Base-by-base conservation (phyloP, 768 basidiomycete genomes). In the Suillus placidus region DNA sequence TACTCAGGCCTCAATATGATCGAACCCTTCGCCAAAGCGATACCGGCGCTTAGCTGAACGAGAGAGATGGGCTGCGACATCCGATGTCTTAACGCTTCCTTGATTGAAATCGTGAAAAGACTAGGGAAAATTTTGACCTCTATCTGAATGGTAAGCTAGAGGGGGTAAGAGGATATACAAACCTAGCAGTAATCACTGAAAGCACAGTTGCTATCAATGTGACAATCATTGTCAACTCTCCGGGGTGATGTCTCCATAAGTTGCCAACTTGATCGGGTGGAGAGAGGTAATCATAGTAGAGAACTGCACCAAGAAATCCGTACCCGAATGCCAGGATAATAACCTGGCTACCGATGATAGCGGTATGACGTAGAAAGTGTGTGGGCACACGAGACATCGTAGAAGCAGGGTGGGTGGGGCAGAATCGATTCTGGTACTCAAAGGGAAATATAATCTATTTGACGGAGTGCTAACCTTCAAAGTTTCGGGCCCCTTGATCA, bases 21-120 rank as follows among this genome's bases (percentile, higher is more conserved):
- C 2, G 62, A 51, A 2, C 57, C 42, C 54, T 63, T 64, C 2
- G 62, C 42, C 14, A 69, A 45, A 10, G 67, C 63, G n/a, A 71
- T 56, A 6, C 64, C 66, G 4, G 64, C 38, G 13, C 56, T 67
- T 8, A 71, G 65, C 9, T 63, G 3, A 6, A 71, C 45, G 49
- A 71, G 42, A 14, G 70, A 63, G 49, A 64, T 71, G 1, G 70
- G 26, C 2, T 32, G 40, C 10, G 49, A 65, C 66, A 71, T 66
- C 5, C 65, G 60, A 26, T 69, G 63, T 14, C 66, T 66, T 63
- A 69, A 61, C 18, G 70, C 71, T n/a, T 71, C 68, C 37, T 60
- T 71, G 35, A 71, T 16, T 2, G 70, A 52, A 13, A 66, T 18
- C 1, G 51, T 16, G 30, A 52, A 52, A 8, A 52, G 51, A 30